Evolutionary conservation across 2,329 filamentous ascomycete genomes (phyloP).

Genomic region (Botrytis deweyae): DNA sequence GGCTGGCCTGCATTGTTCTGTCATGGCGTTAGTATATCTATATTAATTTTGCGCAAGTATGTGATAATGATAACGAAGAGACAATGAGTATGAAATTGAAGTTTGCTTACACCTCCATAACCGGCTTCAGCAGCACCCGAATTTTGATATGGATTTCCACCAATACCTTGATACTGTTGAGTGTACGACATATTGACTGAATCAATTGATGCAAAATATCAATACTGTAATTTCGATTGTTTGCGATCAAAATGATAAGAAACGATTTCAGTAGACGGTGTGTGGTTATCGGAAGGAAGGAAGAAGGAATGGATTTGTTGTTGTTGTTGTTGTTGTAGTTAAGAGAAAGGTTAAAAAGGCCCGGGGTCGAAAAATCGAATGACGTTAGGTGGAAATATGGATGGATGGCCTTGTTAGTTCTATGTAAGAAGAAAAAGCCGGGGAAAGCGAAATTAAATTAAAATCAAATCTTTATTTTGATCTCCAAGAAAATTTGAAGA

Average conservation of each 20-base stretch:
- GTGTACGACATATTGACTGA: constrained; percentile 55
- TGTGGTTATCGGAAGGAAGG: constrained; percentile 7
- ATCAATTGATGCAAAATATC: constrained; percentile 31
- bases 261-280: not conserved
- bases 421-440: constrained; percentile 2
- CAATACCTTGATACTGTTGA: constrained; percentile 53
- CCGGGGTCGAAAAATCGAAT: not conserved
- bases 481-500: not conserved
- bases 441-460: not conserved
- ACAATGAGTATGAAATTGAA: not conserved
- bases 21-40: not conserved
- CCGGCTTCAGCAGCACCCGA: constrained; percentile 28
- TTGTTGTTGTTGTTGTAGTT: not conserved
- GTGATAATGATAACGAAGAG: not conserved
- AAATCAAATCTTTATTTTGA: constrained; percentile 2
- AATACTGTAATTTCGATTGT: not conserved
- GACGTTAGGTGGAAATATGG: constrained; percentile 7
- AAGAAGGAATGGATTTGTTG: constrained; percentile 1
- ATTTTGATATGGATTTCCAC: constrained; percentile 59
- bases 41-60: not conserved
- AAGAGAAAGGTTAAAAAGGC: constrained; percentile 6
- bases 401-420: not conserved
- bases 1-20: constrained; percentile 28
- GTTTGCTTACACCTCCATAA: constrained; percentile 30
- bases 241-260: constrained; percentile 15